phyloP scores from a whole-genome alignment of 257 asterid species.

The Rehmannia glutinosa region DNA sequence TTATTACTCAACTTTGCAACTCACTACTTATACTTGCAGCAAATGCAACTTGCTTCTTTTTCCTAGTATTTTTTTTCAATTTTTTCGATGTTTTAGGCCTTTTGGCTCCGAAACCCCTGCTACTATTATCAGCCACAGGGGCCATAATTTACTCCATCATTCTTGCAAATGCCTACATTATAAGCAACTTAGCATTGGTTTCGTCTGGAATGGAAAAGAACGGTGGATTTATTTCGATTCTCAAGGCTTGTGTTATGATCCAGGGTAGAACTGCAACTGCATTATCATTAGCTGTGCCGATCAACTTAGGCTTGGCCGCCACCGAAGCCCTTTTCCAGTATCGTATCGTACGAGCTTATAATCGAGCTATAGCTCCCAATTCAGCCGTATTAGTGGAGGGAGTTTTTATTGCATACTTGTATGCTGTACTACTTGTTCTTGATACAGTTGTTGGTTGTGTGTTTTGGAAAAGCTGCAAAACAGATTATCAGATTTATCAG shows the following conservation, averaged over 20 bases:
- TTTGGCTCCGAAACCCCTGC: constrained; percentile 14
- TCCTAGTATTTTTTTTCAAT: constrained; percentile 35
- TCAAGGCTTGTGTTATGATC: constrained; percentile 41
- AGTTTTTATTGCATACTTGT: constrained; percentile 46
- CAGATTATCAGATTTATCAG: constrained; percentile 14
- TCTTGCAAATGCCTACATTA: constrained; percentile 47
- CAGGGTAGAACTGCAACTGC: constrained; percentile 53
- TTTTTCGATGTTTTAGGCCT: constrained; percentile 30
- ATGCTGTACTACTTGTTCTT: constrained; percentile 41
- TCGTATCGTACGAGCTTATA: constrained; percentile 39
- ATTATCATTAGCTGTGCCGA: constrained; percentile 40
- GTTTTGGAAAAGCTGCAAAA: constrained; percentile 42
- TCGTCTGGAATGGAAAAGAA: constrained; percentile 42
- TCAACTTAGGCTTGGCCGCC: constrained; percentile 43
- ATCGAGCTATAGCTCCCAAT: background rate
- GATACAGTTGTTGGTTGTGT: constrained; percentile 42
- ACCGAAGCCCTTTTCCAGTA: constrained; percentile 58
- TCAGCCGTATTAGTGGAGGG: constrained; percentile 44
- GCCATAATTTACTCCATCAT: constrained; percentile 42
- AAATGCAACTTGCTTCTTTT: constrained; percentile 48
- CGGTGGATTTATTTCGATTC: constrained; percentile 45
- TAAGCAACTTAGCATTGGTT: constrained; percentile 47
- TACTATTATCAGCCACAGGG: constrained; percentile 37
- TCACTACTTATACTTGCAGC: constrained; percentile 42
- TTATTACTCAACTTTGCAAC: constrained; percentile 53